Evolutionary conservation across 2,329 filamentous ascomycete species (phyloP), one percentile per base, ranked within the genome.

Genomic region (Colletotrichum sublineola): DNA sequence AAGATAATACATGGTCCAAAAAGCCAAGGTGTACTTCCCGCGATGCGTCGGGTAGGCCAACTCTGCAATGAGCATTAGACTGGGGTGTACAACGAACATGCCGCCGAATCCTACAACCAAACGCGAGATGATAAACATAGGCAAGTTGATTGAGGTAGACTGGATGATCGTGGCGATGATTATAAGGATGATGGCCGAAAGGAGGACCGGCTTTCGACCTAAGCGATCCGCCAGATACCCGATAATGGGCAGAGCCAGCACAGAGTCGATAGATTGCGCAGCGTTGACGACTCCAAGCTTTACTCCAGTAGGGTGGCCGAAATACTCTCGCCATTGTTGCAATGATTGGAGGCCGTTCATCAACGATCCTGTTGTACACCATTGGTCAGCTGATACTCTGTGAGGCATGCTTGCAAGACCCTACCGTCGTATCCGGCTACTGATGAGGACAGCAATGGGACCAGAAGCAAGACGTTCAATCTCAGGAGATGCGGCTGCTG

Each of bases 381-480:
- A 8, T 42, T 52, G 12, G n/a, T 56, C 14, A 67, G 48, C 14
- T 14, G 40, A 3, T 18, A 62, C 12, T 15, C 42, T 11, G 6
- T 2, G 8, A 9, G 3, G 29, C 6, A 18, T 31, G 42, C 5
- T 11, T 12, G 2, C 11, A 1, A 2, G 1, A 6, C n/a, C 69
- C 24, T 31, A 64, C 69, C 73, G 52, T 74, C 73, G 9, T 69
- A 74, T 5, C 73, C 73, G n/a, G 63, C 63, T 1, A 72, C 70
- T 24, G 64, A 62, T 0, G 70, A 74, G 38, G 73, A 74, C 14
- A 73, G 36, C 12, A 74, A n/a, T 1, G 84, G 84, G 1, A 86
- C 77, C 7, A 85, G 73, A 0, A 87, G 79, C 36, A 86, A 75
- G 3, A 86, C 74, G 67, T 87, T 86, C 20, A 87, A 77, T 24